Evolutionary conservation across 2,329 filamentous ascomycete species (phyloP).

Genomic region (Helotiales sp.): DNA sequence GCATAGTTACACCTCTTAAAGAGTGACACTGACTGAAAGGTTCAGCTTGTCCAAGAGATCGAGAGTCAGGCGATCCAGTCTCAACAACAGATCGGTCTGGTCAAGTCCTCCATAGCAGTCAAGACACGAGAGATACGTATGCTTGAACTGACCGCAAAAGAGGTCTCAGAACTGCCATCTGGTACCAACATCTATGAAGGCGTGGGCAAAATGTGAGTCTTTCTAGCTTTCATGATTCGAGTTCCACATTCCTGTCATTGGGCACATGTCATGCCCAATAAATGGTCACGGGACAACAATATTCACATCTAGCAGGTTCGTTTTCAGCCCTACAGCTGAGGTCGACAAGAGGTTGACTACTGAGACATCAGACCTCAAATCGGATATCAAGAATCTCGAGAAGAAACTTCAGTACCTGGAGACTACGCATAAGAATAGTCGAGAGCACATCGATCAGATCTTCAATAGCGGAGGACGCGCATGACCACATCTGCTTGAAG

Average conservation of each 20-base stretch:
- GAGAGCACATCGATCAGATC: slow-evolving; percentile 87
- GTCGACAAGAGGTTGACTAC: slow-evolving; percentile 74
- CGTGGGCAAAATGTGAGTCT: slow-evolving; percentile 87
- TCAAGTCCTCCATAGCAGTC: slow-evolving; percentile 77
- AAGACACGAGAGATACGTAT: slow-evolving; percentile 90
- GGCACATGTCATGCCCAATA: slow-evolving; percentile 15
- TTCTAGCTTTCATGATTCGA: background rate
- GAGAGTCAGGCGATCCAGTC: slow-evolving; percentile 84
- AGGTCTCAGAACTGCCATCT: slow-evolving; percentile 73
- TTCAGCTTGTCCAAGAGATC: slow-evolving; percentile 86
- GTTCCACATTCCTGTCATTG: slow-evolving; percentile 1
- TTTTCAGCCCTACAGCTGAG: slow-evolving; percentile 69
- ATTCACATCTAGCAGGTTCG: slow-evolving; percentile 66
- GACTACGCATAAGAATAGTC: slow-evolving; percentile 92
- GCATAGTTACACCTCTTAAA: background rate
- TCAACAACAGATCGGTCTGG: slow-evolving; percentile 88
- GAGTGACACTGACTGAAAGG: background rate
- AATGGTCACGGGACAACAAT: slow-evolving; percentile 16
- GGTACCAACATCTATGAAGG: slow-evolving; percentile 89
- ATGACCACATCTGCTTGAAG: slow-evolving; percentile 16
- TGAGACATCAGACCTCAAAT: slow-evolving; percentile 73
- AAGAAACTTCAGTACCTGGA: slow-evolving; percentile 93
- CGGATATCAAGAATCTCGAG: slow-evolving; percentile 76
- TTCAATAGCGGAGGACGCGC: slow-evolving; percentile 52
- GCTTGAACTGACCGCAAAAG: slow-evolving; percentile 81